phyloP scores from a whole-genome alignment of 192 early-diverging fungal genomes.

The Phlyctochytrium arcticum region DNA sequence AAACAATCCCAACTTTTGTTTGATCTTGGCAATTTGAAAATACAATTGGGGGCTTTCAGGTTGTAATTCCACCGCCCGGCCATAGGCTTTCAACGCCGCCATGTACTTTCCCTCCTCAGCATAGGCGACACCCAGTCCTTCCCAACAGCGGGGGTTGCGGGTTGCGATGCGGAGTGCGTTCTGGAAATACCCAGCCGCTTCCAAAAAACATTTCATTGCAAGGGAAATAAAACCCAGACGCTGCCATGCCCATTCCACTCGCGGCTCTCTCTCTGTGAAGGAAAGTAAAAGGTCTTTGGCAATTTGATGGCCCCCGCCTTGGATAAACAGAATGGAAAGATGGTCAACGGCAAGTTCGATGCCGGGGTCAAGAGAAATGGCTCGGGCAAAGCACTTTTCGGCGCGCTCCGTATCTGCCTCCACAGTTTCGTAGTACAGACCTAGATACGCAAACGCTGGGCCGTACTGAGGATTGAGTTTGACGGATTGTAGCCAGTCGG shows the following conservation, averaged over 20 bases:
- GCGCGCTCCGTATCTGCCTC: conserved; percentile 67
- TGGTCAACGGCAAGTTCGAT: conserved; percentile 64
- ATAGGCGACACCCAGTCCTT: conserved; percentile 46
- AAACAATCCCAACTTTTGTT: conserved; percentile 32
- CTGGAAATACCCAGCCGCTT: conserved; percentile 62
- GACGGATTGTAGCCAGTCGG: conserved; percentile 61
- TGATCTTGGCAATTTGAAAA: conserved; percentile 26
- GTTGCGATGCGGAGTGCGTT: conserved; percentile 71
- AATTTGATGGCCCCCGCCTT: conserved; percentile 34
- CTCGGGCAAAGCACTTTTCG: conserved; percentile 76
- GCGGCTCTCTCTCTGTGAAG: conserved; percentile 35
- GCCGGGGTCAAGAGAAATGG: conserved; percentile 62
- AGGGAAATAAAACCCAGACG: conserved; percentile 70
- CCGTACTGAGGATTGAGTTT: conserved; percentile 60
- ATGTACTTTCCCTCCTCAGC: conserved; percentile 68
- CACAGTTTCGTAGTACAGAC: conserved; percentile 71
- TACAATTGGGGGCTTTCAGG: conserved; percentile 1
- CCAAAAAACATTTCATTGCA: conserved; percentile 18
- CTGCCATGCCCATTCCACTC: conserved; percentile 74
- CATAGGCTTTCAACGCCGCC: conserved; percentile 74
- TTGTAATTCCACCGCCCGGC: conserved; percentile 59
- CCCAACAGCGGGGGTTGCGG: conserved; percentile 52
- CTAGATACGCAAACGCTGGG: conserved; percentile 72
- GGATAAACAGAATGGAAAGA: conserved; percentile 62
- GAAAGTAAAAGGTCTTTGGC: conserved; percentile 50